phyloP scores from a whole-genome alignment of 805 yeast genomes.

The Ogataea populi-albae region DNA sequence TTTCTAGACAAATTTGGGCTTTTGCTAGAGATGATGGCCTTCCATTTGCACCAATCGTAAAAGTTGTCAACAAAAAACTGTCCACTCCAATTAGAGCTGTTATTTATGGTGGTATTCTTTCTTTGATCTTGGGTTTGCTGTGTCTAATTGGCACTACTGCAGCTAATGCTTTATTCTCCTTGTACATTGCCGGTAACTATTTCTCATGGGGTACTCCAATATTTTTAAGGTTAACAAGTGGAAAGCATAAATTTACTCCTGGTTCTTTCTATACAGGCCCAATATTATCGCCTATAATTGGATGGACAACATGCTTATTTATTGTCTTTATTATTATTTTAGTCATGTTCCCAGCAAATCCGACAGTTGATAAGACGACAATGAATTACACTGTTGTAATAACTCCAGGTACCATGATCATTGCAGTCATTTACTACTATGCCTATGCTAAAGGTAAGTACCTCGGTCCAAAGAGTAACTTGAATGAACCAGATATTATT shows the following conservation, averaged over 20 bases:
- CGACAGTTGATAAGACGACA: constrained; percentile 20
- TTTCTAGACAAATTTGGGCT: constrained; percentile 52
- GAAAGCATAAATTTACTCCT: constrained; percentile 39
- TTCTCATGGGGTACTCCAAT: constrained; percentile 46
- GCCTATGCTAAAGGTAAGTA: constrained; percentile 52
- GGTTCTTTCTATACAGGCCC: constrained; percentile 44
- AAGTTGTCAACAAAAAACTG: constrained; percentile 39
- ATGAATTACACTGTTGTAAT: constrained; percentile 37
- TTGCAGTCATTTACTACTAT: constrained; percentile 50
- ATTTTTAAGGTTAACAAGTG: constrained; percentile 39
- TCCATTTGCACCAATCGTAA: constrained; percentile 42
- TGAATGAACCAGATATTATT: constrained; percentile 26
- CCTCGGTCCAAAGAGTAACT: constrained; percentile 48
- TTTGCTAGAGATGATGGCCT: constrained; percentile 52
- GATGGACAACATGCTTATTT: constrained; percentile 33
- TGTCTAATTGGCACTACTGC: constrained; percentile 42
- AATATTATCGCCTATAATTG: constrained; percentile 31
- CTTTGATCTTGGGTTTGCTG: constrained; percentile 39
- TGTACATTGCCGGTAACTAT: constrained; percentile 43
- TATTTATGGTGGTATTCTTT: constrained; percentile 36
- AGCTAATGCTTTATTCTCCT: constrained; percentile 46
- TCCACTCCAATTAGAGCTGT: constrained; percentile 46
- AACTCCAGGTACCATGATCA: constrained; percentile 46
- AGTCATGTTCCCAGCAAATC: constrained; percentile 40
- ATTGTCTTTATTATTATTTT: constrained; percentile 30